Evolutionary conservation across 1,139 yeast species (phyloP).

Genomic region (Diutina mesorugosa): DNA sequence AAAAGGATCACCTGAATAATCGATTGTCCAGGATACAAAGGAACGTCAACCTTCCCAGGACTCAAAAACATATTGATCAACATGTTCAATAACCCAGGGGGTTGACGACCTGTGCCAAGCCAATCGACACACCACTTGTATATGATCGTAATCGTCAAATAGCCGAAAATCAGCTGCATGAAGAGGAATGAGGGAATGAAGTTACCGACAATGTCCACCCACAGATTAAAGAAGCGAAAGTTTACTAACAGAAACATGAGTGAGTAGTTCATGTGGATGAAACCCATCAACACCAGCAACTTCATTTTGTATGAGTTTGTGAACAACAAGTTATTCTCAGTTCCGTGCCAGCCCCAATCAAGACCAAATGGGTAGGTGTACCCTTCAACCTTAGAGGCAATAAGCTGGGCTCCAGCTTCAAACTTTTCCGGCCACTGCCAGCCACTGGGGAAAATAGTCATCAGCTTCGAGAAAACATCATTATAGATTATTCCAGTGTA

Average conservation of each 20-base stretch:
- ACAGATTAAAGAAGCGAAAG: neutral
- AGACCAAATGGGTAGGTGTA: conserved; percentile 1
- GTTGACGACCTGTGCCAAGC: conserved; percentile 1
- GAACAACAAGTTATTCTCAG: conserved; percentile 1
- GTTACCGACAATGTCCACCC: conserved; percentile 1
- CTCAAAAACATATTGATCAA: conserved; percentile 1
- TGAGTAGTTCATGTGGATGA: conserved; percentile 1
- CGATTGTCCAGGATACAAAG: neutral
- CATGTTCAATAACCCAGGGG: conserved; percentile 2
- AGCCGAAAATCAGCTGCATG: conserved; percentile 2
- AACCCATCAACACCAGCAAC: conserved; percentile 2
- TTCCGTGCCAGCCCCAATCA: conserved; percentile 3
- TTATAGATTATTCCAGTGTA: conserved; percentile 1
- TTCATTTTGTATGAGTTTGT: conserved; percentile 2
- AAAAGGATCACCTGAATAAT: neutral
- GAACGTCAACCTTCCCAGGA: neutral
- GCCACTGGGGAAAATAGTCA: neutral
- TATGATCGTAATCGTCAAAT: neutral
- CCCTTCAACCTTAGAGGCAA: neutral
- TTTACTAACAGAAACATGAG: neutral
- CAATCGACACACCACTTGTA: conserved; percentile 3
- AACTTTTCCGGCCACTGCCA: neutral
- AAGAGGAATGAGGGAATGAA: conserved; percentile 2
- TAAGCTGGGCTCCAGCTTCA: neutral
- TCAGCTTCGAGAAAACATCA: neutral